Base-by-base conservation (phyloP, 805 yeast species). In the Candida vartiovaarae region DNA sequence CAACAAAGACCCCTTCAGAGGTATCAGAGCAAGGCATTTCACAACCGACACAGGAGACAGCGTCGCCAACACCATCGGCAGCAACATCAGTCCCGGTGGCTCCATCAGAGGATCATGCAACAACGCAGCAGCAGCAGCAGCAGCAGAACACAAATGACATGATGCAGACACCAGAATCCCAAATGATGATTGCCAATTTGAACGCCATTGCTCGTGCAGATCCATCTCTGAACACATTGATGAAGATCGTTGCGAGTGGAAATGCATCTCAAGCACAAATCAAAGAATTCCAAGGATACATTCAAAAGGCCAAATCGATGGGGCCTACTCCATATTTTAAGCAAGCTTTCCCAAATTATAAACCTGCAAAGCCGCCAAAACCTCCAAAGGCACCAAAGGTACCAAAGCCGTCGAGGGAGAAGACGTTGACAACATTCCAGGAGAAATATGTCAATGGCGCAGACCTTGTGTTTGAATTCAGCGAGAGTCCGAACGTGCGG, bases 181-280 rank as follows among this genome's bases (percentile, higher is more conserved):
- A 83, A 35, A 77, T 83, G 49, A 87, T 91, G 85, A 88, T 91
- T 52, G 79, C 84, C 4, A 85, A 88, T 53, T 72, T 91, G 56
- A 90, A 90, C 56, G 71, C 83, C 1, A 80, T 91, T 63, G 97
- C 97, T 0, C 74, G 83, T 34, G 70, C 72, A 4, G 95, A 89
- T 55, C 71, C 78, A 0, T 72, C 80, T 4, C 63, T 91, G 40
- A 83, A 80, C 50, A 64, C 73, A 1, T 65, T 91, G 41, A 89
- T 91, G 96, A 80, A 82, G 49, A 75, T 73, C 5, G 96, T 91
- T 2, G 97, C 98, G 0, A 75, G 82, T 44, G 95, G 95, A 4
- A 72, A 70, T 25, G 96, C 96, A 0, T 61, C 79, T 1, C 74
- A 77, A 5, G 80, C 74, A 6, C 91, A 88, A 60, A 83, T 91